Evolutionary conservation across 129 eudicot species (phyloP).

Genomic region (Artemisia annua): DNA sequence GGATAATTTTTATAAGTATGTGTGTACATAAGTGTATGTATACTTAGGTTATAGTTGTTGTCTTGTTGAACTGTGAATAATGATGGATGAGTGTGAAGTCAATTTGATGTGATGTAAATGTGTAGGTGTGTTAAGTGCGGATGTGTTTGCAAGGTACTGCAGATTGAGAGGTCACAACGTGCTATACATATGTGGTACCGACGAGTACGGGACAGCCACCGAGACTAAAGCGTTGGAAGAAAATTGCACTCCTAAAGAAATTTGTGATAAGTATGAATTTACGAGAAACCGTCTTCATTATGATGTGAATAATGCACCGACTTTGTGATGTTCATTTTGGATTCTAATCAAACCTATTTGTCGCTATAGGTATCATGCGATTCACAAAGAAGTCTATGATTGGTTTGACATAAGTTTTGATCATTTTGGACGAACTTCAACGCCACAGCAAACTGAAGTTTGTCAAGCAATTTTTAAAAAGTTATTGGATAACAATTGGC

Average conservation of each 20-base stretch:
- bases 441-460: conserved; percentile 79
- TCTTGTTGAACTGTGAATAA: too few relatives aligned
- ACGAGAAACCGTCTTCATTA: too few relatives aligned
- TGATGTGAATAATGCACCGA: too few relatives aligned
- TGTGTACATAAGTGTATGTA: too few relatives aligned
- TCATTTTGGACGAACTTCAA: conserved; percentile 86
- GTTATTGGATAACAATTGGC: conserved; percentile 50
- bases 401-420: conserved; percentile 84
- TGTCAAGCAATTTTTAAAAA: conserved; percentile 77
- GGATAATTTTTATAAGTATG: too few relatives aligned
- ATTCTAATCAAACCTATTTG: background rate
- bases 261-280: conserved; percentile 66
- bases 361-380: conserved; percentile 74
- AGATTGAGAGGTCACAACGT: conserved; percentile 63
- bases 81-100: too few relatives aligned
- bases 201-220: conserved; percentile 88
- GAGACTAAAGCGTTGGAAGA: conserved; percentile 90
- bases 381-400: conserved; percentile 72
- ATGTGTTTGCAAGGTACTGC: conserved; percentile 15
- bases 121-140: too few relatives aligned
- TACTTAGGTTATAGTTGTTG: too few relatives aligned
- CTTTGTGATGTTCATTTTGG: too few relatives aligned
- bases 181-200: conserved; percentile 79
- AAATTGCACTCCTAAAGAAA: conserved; percentile 66
- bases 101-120: too few relatives aligned